Evolutionary conservation across 257 asterid genomes (phyloP), one percentile per base, ranked within the genome.

Genomic region (Solanum virginianum): DNA sequence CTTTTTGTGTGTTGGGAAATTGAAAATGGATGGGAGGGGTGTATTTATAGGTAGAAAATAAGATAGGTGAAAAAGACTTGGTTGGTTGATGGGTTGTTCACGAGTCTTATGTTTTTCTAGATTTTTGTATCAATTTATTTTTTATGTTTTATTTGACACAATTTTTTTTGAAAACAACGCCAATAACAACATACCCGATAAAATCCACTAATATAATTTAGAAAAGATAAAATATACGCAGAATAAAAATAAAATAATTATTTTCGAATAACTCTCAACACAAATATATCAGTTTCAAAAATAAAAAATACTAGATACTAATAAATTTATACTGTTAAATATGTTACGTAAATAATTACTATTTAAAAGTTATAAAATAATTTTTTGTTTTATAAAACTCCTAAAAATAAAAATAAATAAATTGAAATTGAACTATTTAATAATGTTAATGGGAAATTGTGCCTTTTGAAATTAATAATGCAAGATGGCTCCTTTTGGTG

Each of bases 21-120:
- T 70, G 14, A 47, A 5, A 80, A 81, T 32, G 54, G 5, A 54
- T 79, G 65, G 9, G n/a, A n/a, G 63, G 82, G 80, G 4, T 68
- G 84, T 85, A 84, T 90, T 85, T 89, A 89, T 90, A 88, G 72
- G 79, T 45, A 70, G 65, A 66, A 57, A 56, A 7, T 6, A 10
- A 36, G 63, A 41, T 84, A 26, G 84, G 62, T 63, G 82, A 60
- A 39, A 89, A 22, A 20, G 80, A 75, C 82, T 53, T 83, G 91
- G 83, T 39, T 72, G 80, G 80, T 53, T 26, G 0, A 79, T 26
- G 20, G 65, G 77, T 82, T 87, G 68, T 84, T 84, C 86, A 77
- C 86, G 91, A 83, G 87, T 68, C 17, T 4, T 1, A 4, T 26
- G 15, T 79, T 75, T 13, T 24, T 22, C 41, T 51, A 22, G 81